A percentile compares a stretch with the other conserved stretches of the same genome.
phyloP scores from a whole-genome alignment of 2,329 filamentous ascomycete species.

The Anisogramma anomala region DNA sequence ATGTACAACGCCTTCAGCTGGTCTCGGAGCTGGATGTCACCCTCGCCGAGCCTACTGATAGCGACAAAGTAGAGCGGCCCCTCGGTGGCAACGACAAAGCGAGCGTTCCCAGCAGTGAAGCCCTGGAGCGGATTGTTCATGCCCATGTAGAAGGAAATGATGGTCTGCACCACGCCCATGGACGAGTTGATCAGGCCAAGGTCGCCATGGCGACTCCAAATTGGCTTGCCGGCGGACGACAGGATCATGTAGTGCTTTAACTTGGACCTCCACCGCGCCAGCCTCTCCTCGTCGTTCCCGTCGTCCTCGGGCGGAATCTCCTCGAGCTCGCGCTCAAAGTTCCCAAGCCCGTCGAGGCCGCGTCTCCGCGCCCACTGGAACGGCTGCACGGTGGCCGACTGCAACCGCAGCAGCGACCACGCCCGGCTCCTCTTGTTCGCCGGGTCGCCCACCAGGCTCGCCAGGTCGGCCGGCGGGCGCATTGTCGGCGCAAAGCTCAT shows the following conservation, averaged over 20 bases:
- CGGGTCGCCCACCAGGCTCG: constrained; percentile 69
- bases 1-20: constrained; percentile 94
- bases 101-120: constrained; percentile 76
- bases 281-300: constrained; percentile 43
- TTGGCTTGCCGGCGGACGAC: constrained; percentile 91
- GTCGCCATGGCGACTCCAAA: constrained; percentile 92
- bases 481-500: constrained; percentile 54
- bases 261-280: constrained; percentile 77
- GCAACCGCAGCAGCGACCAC: constrained; percentile 55
- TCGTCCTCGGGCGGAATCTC: constrained; percentile 47
- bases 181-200: constrained; percentile 82
- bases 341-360: constrained; percentile 40
- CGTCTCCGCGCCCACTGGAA: constrained; percentile 35
- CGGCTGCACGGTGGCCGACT: constrained; percentile 46
- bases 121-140: constrained; percentile 64
- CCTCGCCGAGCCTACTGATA: constrained; percentile 86
- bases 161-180: constrained; percentile 90
- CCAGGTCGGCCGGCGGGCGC: constrained; percentile 58
- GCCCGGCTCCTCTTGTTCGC: constrained; percentile 54
- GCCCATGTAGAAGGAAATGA: constrained; percentile 91
- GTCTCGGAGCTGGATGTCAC: constrained; percentile 71
- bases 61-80: constrained; percentile 88
- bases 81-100: constrained; percentile 76
- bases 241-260: constrained; percentile 95
- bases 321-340: constrained; percentile 71